Evolutionary conservation across 208 protist genomes (phyloP).

Genomic region (Trypanosoma lewisi): DNA sequence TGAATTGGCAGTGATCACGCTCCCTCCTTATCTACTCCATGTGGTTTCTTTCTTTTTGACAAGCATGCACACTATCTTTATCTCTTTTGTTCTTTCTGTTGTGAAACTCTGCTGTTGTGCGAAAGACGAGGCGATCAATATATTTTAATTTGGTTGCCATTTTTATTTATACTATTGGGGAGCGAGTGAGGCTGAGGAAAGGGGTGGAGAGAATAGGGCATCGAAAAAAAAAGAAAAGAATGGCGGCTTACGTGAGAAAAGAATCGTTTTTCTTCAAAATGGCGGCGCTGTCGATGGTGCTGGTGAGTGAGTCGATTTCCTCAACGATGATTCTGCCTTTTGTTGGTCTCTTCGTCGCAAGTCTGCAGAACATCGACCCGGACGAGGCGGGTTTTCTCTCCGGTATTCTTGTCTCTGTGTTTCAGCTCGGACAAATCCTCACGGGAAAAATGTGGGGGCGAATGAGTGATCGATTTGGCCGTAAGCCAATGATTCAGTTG

Average conservation of each 20-base stretch:
- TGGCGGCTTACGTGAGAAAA: neutral
- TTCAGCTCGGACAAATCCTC: slow-evolving; percentile 47
- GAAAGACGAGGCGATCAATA: no score
- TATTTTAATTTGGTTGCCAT: no score
- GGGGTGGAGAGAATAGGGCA: no score
- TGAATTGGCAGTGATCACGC: no score
- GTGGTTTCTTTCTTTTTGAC: no score
- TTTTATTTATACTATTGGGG: no score
- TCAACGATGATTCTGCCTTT: slow-evolving; percentile 51
- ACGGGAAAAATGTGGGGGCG: slow-evolving; percentile 49
- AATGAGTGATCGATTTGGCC: slow-evolving; percentile 44
- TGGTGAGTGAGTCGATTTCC: slow-evolving; percentile 53
- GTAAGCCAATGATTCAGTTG: slow-evolving; percentile 46
- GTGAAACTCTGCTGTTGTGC: no score
- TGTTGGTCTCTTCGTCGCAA: slow-evolving; percentile 47
- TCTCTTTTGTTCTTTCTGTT: no score
- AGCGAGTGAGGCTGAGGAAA: no score
- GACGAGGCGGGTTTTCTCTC: slow-evolving; percentile 56
- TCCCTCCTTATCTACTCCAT: no score
- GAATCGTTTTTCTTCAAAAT: slow-evolving; percentile 8
- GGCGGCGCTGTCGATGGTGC: slow-evolving; percentile 33
- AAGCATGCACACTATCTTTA: no score
- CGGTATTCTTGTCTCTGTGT: slow-evolving; percentile 46
- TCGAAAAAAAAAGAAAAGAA: neutral
- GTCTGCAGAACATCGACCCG: slow-evolving; percentile 31